phyloP scores from a whole-genome alignment of 129 eudicot species.

The Arctium lappa region DNA sequence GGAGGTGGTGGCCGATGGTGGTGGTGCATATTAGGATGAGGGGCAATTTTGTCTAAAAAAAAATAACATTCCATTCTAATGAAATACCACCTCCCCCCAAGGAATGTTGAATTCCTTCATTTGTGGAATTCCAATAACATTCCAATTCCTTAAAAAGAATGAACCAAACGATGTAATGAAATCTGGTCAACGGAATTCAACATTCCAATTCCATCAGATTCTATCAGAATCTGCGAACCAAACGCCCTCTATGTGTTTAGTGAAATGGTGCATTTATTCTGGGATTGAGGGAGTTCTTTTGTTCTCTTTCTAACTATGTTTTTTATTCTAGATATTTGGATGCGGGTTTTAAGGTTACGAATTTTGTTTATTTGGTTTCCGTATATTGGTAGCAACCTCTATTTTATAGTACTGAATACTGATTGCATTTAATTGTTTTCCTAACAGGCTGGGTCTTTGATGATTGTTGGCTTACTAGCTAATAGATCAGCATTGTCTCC shows the following conservation, averaged over 20 bases:
- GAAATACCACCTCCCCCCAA: no score
- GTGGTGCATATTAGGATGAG: no score
- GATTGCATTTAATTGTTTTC: constrained; percentile 2
- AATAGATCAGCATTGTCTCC: constrained; percentile 61
- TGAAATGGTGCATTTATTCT: background rate
- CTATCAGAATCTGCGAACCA: no score
- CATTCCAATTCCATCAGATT: no score
- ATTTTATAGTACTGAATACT: background rate
- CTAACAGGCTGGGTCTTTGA: constrained; percentile 76
- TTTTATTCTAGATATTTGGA: background rate
- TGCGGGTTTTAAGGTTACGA: background rate
- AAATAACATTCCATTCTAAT: no score
- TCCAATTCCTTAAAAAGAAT: no score
- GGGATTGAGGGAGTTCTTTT: background rate
- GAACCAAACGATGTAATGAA: no score
- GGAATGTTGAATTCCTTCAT: no score
- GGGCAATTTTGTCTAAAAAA: no score
- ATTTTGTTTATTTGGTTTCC: background rate
- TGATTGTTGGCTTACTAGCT: constrained; percentile 74
- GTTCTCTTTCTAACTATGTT: background rate
- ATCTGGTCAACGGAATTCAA: no score
- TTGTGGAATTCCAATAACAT: no score
- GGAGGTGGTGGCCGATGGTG: no score
- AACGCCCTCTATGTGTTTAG: background rate
- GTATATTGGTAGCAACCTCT: background rate